Percentiles rank a stretch among this genome's conserved stretches.
These are phyloP conservation scores for Climacium dendroides DNA, from an alignment of 225 moss, liverwort and hornwort genomes.

Conservation along the genomic window DNA sequence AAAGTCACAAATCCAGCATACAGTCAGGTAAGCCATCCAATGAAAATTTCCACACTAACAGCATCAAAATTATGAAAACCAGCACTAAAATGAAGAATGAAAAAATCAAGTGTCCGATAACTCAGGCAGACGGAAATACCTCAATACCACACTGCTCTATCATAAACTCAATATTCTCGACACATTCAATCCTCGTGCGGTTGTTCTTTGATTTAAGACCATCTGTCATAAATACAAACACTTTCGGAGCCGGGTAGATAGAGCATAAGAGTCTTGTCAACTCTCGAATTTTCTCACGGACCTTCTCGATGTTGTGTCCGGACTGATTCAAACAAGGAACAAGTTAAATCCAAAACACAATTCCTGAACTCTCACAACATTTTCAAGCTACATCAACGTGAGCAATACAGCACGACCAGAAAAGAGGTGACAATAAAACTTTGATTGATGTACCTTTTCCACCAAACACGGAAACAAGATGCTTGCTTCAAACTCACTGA, in stretches of 20 bases:
- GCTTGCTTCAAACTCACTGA: conserved; percentile 78
- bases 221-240: conserved; percentile 65
- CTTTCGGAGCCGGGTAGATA: conserved; percentile 66
- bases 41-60: not conserved
- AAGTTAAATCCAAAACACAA: not conserved
- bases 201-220: conserved; percentile 94
- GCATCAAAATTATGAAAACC: not conserved
- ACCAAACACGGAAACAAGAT: conserved; percentile 87
- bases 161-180: conserved; percentile 85
- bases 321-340: conserved; percentile 27
- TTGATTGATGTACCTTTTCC: conserved; percentile 44
- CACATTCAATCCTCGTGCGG: conserved; percentile 87
- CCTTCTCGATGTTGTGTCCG: conserved; percentile 94
- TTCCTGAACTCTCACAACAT: not conserved
- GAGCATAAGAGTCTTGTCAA: conserved; percentile 74
- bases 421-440: not conserved
- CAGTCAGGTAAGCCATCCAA: not conserved
- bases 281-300: conserved; percentile 85
- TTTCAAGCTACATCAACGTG: not conserved
- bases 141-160: conserved; percentile 93
- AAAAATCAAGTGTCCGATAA: not conserved
- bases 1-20: not conserved
- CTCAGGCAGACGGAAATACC: conserved; percentile 15
- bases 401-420: not conserved
- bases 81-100: not conserved